These are phyloP conservation scores for Blastomyces silverae DNA, from an alignment of 2,329 filamentous ascomycete species.

Conservation along the genomic window DNA sequence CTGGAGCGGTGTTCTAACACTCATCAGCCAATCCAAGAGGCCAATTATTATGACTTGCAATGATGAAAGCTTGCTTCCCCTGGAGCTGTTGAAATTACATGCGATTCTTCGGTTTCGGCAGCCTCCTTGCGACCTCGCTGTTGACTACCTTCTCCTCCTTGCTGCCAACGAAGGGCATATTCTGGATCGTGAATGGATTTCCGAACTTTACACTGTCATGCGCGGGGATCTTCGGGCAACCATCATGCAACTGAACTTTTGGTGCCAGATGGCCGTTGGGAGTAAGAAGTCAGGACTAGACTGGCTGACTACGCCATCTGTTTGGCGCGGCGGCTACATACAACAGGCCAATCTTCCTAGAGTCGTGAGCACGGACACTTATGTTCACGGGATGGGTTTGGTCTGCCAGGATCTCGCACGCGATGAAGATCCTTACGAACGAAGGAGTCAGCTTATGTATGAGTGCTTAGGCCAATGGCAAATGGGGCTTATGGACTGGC, in stretches of 20 bases:
- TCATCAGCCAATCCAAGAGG: conserved; percentile 78
- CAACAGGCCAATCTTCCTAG: conserved; percentile 61
- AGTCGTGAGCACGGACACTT: conserved; percentile 75
- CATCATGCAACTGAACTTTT: conserved; percentile 81
- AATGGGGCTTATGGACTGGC: conserved; percentile 56
- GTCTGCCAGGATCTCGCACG: conserved; percentile 55
- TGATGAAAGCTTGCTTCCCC: conserved; percentile 73
- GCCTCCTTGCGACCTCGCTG: conserved; percentile 60
- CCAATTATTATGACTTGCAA: conserved; percentile 96
- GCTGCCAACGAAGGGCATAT: conserved; percentile 86
- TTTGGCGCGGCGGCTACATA: conserved; percentile 62
- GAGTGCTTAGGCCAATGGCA: conserved; percentile 64
- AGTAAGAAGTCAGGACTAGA: conserved; percentile 81
- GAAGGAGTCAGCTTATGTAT: conserved; percentile 57
- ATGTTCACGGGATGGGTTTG: conserved; percentile 69
- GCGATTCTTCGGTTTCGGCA: conserved; percentile 71
- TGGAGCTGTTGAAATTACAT: conserved; percentile 68
- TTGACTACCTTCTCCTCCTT: conserved; percentile 73
- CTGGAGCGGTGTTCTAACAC: conserved; percentile 70
- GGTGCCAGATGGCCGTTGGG: conserved; percentile 94
- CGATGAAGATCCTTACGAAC: conserved; percentile 37
- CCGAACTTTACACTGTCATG: conserved; percentile 63
- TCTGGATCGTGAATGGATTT: conserved; percentile 59
- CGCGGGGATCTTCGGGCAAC: conserved; percentile 68
- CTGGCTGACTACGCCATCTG: conserved; percentile 79